Percentiles rank a stretch among this genome's conserved stretches.
Conservation (phyloP, 176 grass and related monocot genomes). For the Chrysopogon serrulatus region DNA sequence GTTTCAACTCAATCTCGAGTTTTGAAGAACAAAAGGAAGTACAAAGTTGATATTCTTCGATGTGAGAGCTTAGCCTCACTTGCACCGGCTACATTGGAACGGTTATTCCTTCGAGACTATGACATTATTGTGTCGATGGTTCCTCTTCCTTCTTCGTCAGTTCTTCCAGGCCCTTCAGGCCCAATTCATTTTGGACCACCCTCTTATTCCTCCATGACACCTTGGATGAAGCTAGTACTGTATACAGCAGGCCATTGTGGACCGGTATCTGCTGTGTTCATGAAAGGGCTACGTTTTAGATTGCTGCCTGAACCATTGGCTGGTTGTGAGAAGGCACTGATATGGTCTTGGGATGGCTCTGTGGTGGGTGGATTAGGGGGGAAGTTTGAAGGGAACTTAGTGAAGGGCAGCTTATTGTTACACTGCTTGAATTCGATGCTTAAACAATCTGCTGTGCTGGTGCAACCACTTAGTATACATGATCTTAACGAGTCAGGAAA, state of each 20-base stretch:
- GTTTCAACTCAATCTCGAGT: slow-evolving; percentile 33
- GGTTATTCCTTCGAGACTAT: slow-evolving; percentile 85
- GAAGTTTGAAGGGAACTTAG: slow-evolving; percentile 96
- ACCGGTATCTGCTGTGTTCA: slow-evolving; percentile 85
- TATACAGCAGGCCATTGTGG: slow-evolving; percentile 72
- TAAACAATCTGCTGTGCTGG: slow-evolving; percentile 84
- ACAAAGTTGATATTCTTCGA: slow-evolving; percentile 89
- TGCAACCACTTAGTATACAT: slow-evolving; percentile 79
- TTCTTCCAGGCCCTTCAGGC: slow-evolving; percentile 79
- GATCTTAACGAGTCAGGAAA: slow-evolving; percentile 76
- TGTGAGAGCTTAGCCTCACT: slow-evolving; percentile 98
- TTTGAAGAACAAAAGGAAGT: slow-evolving; percentile 81
- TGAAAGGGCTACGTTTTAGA: slow-evolving; percentile 86
- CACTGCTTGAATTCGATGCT: slow-evolving; percentile 94
- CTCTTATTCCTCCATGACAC: slow-evolving; percentile 89
- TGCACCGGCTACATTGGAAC: slow-evolving; percentile 74
- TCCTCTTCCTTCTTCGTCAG: slow-evolving; percentile 83
- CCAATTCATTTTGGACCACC: slow-evolving; percentile 92
- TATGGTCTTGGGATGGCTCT: slow-evolving; percentile 98
- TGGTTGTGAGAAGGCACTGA: slow-evolving; percentile 81
- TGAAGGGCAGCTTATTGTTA: slow-evolving; percentile 86
- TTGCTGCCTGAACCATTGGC: slow-evolving; percentile 85
- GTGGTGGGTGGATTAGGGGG: slow-evolving; percentile 72
- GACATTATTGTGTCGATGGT: slow-evolving; percentile 98
- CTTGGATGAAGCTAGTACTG: slow-evolving; percentile 97